Conservation (phyloP, 306 rosid species). For the Geum urbanum region DNA sequence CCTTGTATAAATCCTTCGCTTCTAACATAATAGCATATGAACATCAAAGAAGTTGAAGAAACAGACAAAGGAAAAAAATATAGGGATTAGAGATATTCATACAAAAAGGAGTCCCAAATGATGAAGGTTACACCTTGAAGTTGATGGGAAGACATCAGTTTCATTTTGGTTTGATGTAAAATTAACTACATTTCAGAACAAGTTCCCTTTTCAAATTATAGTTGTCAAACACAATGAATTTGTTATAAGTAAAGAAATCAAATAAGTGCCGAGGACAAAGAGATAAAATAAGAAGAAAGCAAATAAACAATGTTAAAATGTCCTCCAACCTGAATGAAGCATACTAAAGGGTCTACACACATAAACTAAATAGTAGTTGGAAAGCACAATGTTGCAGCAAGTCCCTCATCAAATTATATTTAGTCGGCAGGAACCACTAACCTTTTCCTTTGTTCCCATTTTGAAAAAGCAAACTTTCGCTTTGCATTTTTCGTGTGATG, state of each 20-base stretch:
- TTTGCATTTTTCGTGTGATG: constrained; percentile 47
- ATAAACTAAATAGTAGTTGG: not conserved
- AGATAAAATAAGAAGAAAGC: not conserved
- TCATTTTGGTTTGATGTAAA: not conserved
- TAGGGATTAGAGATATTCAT: not conserved
- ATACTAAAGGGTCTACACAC: not conserved
- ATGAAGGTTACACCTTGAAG: not conserved
- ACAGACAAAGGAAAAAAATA: not conserved
- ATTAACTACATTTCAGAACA: not conserved
- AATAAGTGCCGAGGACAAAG: not conserved
- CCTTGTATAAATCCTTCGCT: not conserved
- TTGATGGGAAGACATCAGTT: not conserved
- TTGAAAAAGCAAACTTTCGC: constrained; percentile 35
- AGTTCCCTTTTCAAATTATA: not conserved
- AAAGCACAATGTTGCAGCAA: not conserved
- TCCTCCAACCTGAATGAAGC: not conserved
- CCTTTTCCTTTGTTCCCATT: constrained; percentile 53
- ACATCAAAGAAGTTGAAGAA: not conserved
- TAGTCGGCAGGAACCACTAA: constrained; percentile 32
- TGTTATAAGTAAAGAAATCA: not conserved
- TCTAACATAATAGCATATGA: not conserved
- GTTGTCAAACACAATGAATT: not conserved
- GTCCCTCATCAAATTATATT: not conserved
- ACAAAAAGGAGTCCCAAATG: not conserved
- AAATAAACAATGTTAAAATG: not conserved